Evolutionary conservation across 139 green algal species (phyloP).

Genomic region (Edaphochlamys debaryana): DNA sequence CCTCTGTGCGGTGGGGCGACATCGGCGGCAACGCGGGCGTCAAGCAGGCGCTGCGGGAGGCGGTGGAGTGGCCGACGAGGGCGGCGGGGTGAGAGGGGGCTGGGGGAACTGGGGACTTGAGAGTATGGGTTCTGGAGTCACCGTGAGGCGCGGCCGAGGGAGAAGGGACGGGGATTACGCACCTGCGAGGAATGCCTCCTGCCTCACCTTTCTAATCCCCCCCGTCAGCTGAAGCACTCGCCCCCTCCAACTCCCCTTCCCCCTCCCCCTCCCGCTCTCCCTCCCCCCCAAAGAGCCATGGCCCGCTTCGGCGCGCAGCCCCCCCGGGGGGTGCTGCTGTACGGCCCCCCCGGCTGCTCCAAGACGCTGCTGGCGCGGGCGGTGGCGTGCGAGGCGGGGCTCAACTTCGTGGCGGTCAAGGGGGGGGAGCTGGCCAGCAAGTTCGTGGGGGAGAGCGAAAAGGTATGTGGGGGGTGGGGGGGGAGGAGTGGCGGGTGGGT

Average conservation of each 20-base stretch:
- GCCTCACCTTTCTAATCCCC: too few species aligned
- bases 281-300: constrained; percentile 41
- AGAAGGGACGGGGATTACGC: too few species aligned
- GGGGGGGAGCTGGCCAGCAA: constrained; percentile 75
- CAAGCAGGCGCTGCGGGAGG: constrained; percentile 79
- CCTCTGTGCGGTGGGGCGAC: constrained; percentile 45
- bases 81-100: constrained; percentile 1
- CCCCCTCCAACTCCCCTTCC: too few species aligned
- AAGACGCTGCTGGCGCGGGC: constrained; percentile 90
- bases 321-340: constrained; percentile 82
- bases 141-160: background rate
- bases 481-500: background rate
- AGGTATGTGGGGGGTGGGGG: background rate
- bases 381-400: constrained; percentile 69
- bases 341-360: constrained; percentile 71
- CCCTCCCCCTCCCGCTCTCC: too few species aligned
- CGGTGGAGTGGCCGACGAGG: constrained; percentile 71
- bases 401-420: constrained; percentile 81
- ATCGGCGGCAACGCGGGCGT: constrained; percentile 78
- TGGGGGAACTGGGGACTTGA: background rate
- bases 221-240: too few species aligned
- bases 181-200: too few species aligned
- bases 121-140: background rate
- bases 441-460: constrained; percentile 90
- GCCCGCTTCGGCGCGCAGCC: constrained; percentile 55